A percentile compares a stretch with the other conserved stretches of the same genome.
phyloP scores from a whole-genome alignment of 139 green algal genomes.

The Tetradesmus obliquus region DNA sequence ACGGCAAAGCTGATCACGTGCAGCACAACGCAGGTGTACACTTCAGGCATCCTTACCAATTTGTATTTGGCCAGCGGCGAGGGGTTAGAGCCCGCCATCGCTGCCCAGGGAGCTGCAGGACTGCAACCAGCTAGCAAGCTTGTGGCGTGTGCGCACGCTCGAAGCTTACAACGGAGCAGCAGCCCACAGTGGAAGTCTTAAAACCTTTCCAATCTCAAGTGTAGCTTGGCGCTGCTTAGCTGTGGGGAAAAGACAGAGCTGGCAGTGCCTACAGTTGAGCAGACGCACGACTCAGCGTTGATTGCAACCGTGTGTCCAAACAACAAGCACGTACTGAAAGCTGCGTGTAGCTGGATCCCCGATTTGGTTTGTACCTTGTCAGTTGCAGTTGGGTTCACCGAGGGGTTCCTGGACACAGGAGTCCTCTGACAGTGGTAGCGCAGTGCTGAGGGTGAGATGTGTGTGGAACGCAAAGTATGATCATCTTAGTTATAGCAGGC shows the following conservation, averaged over 20 bases:
- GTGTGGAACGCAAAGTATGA: too few relatives aligned
- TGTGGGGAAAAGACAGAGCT: not conserved
- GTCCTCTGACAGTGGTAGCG: too few relatives aligned
- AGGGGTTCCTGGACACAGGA: not conserved
- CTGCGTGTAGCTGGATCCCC: not conserved
- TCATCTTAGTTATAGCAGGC: too few relatives aligned
- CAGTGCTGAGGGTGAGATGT: too few relatives aligned
- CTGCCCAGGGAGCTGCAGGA: not conserved
- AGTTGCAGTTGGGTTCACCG: not conserved
- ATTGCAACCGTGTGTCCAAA: not conserved
- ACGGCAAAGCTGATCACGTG: not conserved
- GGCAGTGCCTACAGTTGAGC: not conserved
- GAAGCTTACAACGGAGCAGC: not conserved
- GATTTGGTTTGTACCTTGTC: not conserved
- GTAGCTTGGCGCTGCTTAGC: not conserved
- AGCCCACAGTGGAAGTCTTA: too few relatives aligned
- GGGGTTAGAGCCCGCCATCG: constrained; percentile 47
- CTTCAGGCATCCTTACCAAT: constrained; percentile 73
- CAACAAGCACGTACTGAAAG: too few relatives aligned
- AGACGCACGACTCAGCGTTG: not conserved
- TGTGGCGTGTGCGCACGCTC: not conserved
- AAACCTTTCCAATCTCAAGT: too few relatives aligned
- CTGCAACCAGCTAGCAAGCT: not conserved
- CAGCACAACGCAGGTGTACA: not conserved
- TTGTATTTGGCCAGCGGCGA: constrained; percentile 98